These are phyloP conservation scores for Trematosphaeria pertusa DNA, from an alignment of 2,329 filamentous ascomycete genomes.

Conservation along the genomic window DNA sequence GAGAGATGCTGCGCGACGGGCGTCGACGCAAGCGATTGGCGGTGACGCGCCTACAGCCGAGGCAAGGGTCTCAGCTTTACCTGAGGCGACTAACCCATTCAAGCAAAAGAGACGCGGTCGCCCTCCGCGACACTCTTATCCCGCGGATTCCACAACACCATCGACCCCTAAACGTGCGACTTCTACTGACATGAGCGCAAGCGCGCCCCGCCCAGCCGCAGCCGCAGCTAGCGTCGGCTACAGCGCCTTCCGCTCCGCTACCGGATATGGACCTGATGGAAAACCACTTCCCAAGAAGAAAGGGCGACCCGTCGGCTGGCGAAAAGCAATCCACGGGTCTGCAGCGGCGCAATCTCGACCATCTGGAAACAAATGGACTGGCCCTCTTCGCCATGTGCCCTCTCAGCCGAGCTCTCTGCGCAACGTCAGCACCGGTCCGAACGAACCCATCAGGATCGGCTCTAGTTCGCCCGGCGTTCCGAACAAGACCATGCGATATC, in stretches of 20 bases:
- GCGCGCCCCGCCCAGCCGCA: constrained; percentile 26
- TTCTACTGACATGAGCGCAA: constrained; percentile 32
- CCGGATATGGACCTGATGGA: constrained; percentile 40
- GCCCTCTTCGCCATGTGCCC: constrained; percentile 14
- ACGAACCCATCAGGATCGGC: constrained; percentile 31
- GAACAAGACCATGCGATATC: constrained; percentile 42
- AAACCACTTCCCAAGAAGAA: constrained; percentile 51
- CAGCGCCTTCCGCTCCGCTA: constrained; percentile 48
- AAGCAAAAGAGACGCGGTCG: constrained; percentile 43
- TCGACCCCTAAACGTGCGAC: constrained; percentile 23
- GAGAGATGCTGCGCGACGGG: constrained; percentile 14
- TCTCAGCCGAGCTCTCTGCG: constrained; percentile 35
- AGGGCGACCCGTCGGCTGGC: constrained; percentile 59
- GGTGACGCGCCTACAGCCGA: constrained; percentile 28
- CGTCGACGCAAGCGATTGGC: constrained; percentile 26
- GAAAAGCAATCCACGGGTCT: constrained; percentile 55
- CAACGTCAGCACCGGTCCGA: constrained; percentile 22
- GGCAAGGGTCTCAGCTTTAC: constrained; percentile 35
- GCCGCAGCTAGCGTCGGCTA: constrained; percentile 46
- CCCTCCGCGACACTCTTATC: constrained; percentile 42
- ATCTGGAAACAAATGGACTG: constrained; percentile 27
- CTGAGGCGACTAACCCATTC: constrained; percentile 41
- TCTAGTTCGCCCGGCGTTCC: constrained; percentile 43
- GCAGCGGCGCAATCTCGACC: constrained; percentile 30
- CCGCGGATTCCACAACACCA: constrained; percentile 21